Evolutionary conservation across 2,329 filamentous ascomycete genomes (phyloP), one percentile per base, ranked within the genome.

Genomic region (Colletotrichum filicis): DNA sequence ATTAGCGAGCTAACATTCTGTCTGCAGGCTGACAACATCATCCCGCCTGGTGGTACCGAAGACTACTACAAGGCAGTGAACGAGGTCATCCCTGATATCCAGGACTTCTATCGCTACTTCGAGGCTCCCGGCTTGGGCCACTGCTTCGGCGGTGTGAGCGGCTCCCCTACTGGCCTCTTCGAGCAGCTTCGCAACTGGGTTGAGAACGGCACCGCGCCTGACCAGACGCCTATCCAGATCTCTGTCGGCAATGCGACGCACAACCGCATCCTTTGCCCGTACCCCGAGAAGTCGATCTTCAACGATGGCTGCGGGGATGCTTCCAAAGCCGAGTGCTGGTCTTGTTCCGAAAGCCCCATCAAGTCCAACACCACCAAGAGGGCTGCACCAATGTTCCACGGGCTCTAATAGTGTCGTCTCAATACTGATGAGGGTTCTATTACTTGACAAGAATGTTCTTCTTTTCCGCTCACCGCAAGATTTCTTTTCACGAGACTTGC

Each of bases 201-300:
- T 1, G 80, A 82, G 66, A 75, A 81, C 9, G 79, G 79, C 7
- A 77, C 71, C 7, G 75, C 72, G 0, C 80, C 80, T 0, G 75
- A 79, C 8, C 14, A 69, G 30, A 4, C 58, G 65, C 26, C 58
- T 53, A 59, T 76, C 37, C 70, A 62, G 8, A 49, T 58, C 2
- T 32, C 49, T 16, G 68, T 68, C n/a, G 71, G 68, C 16, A 58
- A 60, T 9, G 49, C 35, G 24, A 66, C 35, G 1, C 66, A 83
- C 49, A 78, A 79, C 49, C 79, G 85, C 26, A 79, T 79, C 22
- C 76, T 87, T 66, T 88, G 86, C 75, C 78, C 78, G 53, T 81
- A 79, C 68, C 78, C 79, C 2, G 75, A 77, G 57, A 76, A 76
- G 16, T 74, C 79, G 74, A 76, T 24, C 76, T 83, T 79, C 6